phyloP scores from a whole-genome alignment of 257 asterid species.

The Solanum peruvianum region DNA sequence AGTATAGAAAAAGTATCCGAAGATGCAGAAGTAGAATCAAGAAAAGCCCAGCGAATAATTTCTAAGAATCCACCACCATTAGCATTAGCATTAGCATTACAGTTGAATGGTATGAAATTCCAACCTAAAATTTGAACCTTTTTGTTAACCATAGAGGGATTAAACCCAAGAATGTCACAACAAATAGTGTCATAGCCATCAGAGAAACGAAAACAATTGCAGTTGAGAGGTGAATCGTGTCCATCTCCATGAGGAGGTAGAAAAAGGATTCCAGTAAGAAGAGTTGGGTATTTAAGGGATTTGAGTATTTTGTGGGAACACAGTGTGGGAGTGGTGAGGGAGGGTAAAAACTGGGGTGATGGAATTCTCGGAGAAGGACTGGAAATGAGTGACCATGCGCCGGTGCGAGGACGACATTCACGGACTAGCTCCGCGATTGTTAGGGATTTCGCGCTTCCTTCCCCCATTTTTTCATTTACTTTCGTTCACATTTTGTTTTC shows the following conservation, averaged over 20 bases:
- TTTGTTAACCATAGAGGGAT: slow-evolving; percentile 30
- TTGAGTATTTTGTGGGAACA: slow-evolving; percentile 29
- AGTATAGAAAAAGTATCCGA: slow-evolving; percentile 21
- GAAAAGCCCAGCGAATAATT: slow-evolving; percentile 56
- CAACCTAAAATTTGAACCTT: slow-evolving; percentile 42
- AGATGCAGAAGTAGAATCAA: slow-evolving; percentile 9
- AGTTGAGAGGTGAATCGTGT: neutral
- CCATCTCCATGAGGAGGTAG: slow-evolving; percentile 22
- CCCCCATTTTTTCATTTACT: slow-evolving; percentile 23
- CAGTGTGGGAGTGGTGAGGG: slow-evolving; percentile 3
- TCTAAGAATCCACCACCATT: slow-evolving; percentile 79
- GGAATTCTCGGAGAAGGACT: neutral
- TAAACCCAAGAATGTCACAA: slow-evolving; percentile 59
- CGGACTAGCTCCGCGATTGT: slow-evolving; percentile 40
- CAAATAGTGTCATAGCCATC: slow-evolving; percentile 49
- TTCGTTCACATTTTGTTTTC: neutral
- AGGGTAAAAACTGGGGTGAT: slow-evolving; percentile 1
- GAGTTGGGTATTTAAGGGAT: slow-evolving; percentile 32
- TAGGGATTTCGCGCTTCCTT: slow-evolving; percentile 12
- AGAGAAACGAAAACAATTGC: slow-evolving; percentile 47
- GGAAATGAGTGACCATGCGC: slow-evolving; percentile 29
- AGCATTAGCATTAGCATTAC: neutral
- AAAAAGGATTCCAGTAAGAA: slow-evolving; percentile 43
- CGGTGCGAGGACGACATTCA: slow-evolving; percentile 40
- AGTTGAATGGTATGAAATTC: slow-evolving; percentile 59